These are phyloP conservation scores for Neurospora cerealis DNA, from an alignment of 495 filamentous ascomycete species.

Conservation along the genomic window DNA sequence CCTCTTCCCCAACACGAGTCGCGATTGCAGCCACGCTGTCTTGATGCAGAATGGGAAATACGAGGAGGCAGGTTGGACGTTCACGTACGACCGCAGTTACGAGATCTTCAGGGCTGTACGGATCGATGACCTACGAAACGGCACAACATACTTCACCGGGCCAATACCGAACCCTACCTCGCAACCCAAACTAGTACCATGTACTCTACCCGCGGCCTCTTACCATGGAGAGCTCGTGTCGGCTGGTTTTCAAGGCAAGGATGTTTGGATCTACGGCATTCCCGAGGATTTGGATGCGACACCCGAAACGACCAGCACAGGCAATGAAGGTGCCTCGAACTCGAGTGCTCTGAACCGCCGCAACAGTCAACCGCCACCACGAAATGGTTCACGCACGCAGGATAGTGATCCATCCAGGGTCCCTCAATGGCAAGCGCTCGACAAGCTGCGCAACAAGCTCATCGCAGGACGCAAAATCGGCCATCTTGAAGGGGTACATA, in stretches of 20 bases:
- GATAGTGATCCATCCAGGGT: constrained; percentile 30
- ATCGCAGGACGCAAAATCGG: constrained; percentile 48
- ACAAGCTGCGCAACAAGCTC: constrained; percentile 54
- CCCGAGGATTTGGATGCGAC: constrained; percentile 60
- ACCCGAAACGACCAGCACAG: constrained; percentile 22
- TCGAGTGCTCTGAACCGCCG: constrained; percentile 22
- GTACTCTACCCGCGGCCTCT: constrained; percentile 58
- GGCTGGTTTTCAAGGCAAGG: constrained; percentile 61
- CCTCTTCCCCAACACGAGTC: constrained; percentile 68
- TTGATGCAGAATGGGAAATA: constrained; percentile 59
- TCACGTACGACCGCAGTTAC: constrained; percentile 68
- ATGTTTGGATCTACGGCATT: constrained; percentile 73
- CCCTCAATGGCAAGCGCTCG: constrained; percentile 62
- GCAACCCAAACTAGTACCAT: constrained; percentile 44
- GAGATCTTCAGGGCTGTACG: constrained; percentile 69
- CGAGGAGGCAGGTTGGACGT: constrained; percentile 66
- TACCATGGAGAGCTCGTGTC: constrained; percentile 63
- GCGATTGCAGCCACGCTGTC: constrained; percentile 67
- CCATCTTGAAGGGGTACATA: constrained; percentile 46
- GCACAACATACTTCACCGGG: constrained; percentile 73
- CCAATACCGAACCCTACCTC: constrained; percentile 41
- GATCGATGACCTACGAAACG: constrained; percentile 62
- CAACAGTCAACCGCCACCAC: constrained; percentile 30
- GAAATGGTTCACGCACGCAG: constrained; percentile 24
- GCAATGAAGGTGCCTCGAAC: constrained; percentile 17